phyloP scores from a whole-genome alignment of 768 basidiomycete species.

The Tricholoma matsutake region DNA sequence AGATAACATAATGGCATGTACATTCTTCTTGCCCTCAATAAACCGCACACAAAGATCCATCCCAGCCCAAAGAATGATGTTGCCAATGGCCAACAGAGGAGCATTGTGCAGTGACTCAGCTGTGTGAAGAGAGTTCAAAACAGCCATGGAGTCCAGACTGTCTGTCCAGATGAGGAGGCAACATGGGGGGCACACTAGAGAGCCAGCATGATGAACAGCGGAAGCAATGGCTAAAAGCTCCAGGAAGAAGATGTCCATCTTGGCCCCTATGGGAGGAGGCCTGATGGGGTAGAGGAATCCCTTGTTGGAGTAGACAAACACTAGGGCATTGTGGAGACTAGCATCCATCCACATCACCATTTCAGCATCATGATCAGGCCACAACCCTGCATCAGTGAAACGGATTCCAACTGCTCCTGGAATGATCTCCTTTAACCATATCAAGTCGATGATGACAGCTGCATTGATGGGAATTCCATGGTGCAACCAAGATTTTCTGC shows the following conservation, averaged over 20 bases:
- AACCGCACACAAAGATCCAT: conserved; percentile 15
- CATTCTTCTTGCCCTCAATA: conserved; percentile 16
- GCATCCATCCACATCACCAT: conserved; percentile 5
- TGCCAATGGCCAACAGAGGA: not conserved
- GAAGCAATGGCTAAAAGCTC: conserved; percentile 3
- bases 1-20: conserved; percentile 15
- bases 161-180: conserved; percentile 14
- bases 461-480: no score
- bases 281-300: not conserved
- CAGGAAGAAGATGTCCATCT: conserved; percentile 3
- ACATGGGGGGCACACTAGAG: conserved; percentile 6
- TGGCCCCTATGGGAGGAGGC: not conserved
- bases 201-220: conserved; percentile 4
- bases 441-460: not conserved
- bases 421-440: not conserved
- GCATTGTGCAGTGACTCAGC: conserved; percentile 5
- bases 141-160: conserved; percentile 13
- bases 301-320: not conserved
- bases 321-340: not conserved
- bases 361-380: not conserved
- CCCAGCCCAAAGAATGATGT: conserved; percentile 10
- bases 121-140: conserved; percentile 8
- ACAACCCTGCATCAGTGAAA: not conserved
- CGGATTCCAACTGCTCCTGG: not conserved
- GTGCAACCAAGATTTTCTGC: no score